Evolutionary conservation across 2,329 filamentous ascomycete species (phyloP), one percentile per base, ranked within the genome.

Genomic region (Hymenoscyphus linearis): DNA sequence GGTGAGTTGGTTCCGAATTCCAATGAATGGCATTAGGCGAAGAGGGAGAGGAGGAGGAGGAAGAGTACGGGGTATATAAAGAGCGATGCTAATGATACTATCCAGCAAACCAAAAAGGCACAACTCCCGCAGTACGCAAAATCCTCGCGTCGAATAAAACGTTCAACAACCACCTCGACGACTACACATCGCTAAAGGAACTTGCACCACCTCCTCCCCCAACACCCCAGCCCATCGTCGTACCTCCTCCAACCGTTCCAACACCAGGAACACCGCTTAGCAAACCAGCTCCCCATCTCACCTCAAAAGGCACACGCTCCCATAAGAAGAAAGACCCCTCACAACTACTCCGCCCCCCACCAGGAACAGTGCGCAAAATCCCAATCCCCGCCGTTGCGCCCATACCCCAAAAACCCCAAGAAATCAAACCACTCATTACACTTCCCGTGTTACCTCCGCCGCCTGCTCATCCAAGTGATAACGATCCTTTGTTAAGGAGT

Each of bases 81-180:
- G n/a, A 36, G 5, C 22, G 25, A 50, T 54, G 22, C 40, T 44
- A 58, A 22, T 54, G 34, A 26, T 55, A 44, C 14, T 12, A 55
- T 16, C 61, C 36, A 72, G 69, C 66, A 34, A 72, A 64, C 57
- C 68, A 72, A 60, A 68, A 68, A 22, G 72, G 72, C 67, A 62
- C 67, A 26, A 73, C 72, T 1, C 66, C 70, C 31, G 86, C 85
- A 66, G 88, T 91, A 27, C 85, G 90, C 68, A 88, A 87, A 75
- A 91, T 95, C 64, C 78, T 95, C 60, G 85, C 87, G 66, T 91
- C 87, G 27, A 88, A 91, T 71, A 91, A 93, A 77, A 91, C 89
- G 2, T 93, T 93, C 74, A 85, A 85, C 64, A 92, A 95, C 76
- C 87, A 93, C 73, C 81, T 93, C 54, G 88, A 90, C 67, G 90